A percentile compares a stretch with the other conserved stretches of the same genome.
These are phyloP conservation scores for Globisporangium viniferum DNA, from an alignment of 352 stramenopile genomes.

Conservation along the genomic window DNA sequence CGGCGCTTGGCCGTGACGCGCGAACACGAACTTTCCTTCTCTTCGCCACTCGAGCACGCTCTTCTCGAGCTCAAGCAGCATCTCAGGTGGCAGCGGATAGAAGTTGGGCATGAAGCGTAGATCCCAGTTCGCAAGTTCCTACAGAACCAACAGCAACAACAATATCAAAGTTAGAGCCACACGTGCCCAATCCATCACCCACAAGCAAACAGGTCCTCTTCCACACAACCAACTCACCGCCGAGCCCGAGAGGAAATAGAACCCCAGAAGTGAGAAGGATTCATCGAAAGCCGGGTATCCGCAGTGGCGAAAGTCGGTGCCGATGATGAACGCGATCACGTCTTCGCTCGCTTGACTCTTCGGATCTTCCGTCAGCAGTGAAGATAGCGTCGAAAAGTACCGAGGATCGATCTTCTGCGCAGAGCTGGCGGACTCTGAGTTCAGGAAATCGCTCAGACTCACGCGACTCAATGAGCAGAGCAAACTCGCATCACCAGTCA, in stretches of 20 bases:
- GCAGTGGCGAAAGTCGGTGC: conserved; percentile 54
- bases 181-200: neutral
- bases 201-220: neutral
- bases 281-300: conserved; percentile 58
- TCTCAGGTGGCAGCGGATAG: conserved; percentile 54
- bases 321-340: conserved; percentile 35
- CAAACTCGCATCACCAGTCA: conserved; percentile 53
- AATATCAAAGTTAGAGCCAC: conserved; percentile 11
- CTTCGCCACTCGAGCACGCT: conserved; percentile 31
- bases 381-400: conserved; percentile 21
- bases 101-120: conserved; percentile 59
- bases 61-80: conserved; percentile 51
- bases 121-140: conserved; percentile 27
- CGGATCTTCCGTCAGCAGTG: conserved; percentile 31
- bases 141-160: neutral
- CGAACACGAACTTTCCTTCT: conserved; percentile 21
- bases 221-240: conserved; percentile 20
- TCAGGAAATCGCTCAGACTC: conserved; percentile 48
- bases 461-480: conserved; percentile 52
- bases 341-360: conserved; percentile 28
- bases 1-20: conserved; percentile 4
- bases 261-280: conserved; percentile 42
- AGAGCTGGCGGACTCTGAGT: neutral
- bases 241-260: conserved; percentile 51
- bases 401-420: conserved; percentile 9